Evolutionary conservation across 225 moss, liverwort and hornwort genomes (phyloP), one percentile per base, ranked within the genome.

Genomic region (Asterella californica): DNA sequence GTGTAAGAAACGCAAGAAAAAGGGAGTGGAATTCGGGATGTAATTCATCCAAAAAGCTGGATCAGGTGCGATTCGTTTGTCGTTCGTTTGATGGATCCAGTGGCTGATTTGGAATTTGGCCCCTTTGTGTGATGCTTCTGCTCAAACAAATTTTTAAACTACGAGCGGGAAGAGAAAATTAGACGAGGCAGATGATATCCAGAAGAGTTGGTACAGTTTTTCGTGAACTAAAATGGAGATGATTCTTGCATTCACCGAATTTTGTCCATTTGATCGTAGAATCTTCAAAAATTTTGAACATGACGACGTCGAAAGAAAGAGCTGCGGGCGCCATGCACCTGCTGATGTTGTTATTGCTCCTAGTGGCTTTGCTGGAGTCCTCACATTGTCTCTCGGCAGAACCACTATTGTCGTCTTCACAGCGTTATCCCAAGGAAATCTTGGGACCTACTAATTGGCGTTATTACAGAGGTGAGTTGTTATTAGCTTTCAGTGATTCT

Each of bases 391-490:
- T 84, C 50, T 70, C 78, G 25, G 75, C 42, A 38, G 81, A 57
- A 69, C n/a, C 38, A 60, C 75, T 74, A 68, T 29, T 88, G n/a
- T 88, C 82, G 87, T 84, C 87, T 21, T 88, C 82, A 42, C 50
- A 47, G 12, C 77, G 78, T 25, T 88, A 78, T 68, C 87, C 83
- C 17, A 34, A 85, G 25, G 80, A 88, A 78, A 83, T 25, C 9
- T 68, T 88, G 80, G 87, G 87, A 71, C 87, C 84, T 19, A 81
- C 80, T 33, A 85, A 65, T 32, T 88, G 87, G 87, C 80, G 81
- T 46, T 88, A 88, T 52, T 88, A 88, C 65, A 82, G 83, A 88
- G 87, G 87, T 88, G n/a, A 49, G 73, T 34, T 21, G 38, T 24
- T 24, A 0, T 61, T 61, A 6, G 32, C 70, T 17, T 70, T 29